Evolutionary conservation across 2,329 filamentous ascomycete species (phyloP), one percentile per base, ranked within the genome.

Genomic region (Trichoderma atroviride): DNA sequence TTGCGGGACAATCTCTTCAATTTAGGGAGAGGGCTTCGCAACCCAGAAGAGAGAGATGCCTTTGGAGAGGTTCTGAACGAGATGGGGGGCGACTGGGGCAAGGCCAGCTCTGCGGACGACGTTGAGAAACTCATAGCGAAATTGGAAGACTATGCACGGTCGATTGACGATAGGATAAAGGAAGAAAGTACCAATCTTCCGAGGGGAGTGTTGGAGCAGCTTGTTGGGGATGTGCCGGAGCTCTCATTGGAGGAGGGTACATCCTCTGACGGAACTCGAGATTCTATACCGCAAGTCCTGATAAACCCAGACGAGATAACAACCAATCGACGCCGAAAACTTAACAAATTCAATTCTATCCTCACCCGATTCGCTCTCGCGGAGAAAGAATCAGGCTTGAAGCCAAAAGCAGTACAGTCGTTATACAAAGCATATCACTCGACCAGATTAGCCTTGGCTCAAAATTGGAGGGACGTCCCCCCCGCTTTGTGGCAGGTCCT

Each of bases 401-500:
- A 75, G n/a, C 73, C 74, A 43, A 81, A 77, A 71, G 79, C 79
- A 4, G 77, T 84, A 24, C 76, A 76, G 31, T 76, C 78, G 1
- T 78, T 82, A 5, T 89, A 86, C 82, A 84, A 82, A 70, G 79
- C 79, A 13, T 89, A 89, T 74, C 81, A 82, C 58, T 78, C 79
- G 0, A 83, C 84, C 3, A 80, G 85, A 13, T 77, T 78, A 16
- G 75, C 78, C 7, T 78, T 89, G 53, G 78, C 82, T 1, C 79
- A 79, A 24, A 76, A 80, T 11, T 85, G 88, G 79, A 77, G 82
- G 43, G 82, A 83, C 35, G 83, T 94, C n/a, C 86, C 91, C 0
- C 75, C 82, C 11, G 83, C 86, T 19, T 83, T 87, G 5, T 91
- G 91, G 87, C 80, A 86, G n/a, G 76, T 88, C 2, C 78, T 95